Conservation (phyloP, 2,329 filamentous ascomycete species). For the Clarireedia hainanense region DNA sequence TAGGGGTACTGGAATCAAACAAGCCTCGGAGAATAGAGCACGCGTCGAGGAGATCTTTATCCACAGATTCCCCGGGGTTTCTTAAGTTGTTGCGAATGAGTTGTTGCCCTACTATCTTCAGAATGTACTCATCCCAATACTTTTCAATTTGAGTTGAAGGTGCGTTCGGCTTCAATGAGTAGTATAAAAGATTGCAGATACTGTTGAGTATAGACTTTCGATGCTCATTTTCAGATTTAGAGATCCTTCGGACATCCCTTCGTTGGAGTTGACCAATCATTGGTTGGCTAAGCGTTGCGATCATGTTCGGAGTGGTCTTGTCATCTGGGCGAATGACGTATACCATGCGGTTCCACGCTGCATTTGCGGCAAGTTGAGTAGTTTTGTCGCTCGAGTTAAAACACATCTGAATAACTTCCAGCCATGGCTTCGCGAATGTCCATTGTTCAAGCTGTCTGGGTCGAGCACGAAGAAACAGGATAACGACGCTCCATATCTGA, state of each 20-base stretch:
- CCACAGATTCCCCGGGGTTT: constrained; percentile 27
- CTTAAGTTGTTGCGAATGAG: constrained; percentile 35
- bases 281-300: constrained; percentile 60
- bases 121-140: constrained; percentile 72
- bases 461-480: constrained; percentile 64
- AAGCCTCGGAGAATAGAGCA: constrained; percentile 68
- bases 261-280: constrained; percentile 61
- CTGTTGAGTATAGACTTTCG: constrained; percentile 53
- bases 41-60: constrained; percentile 49
- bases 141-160: constrained; percentile 59
- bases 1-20: constrained; percentile 46
- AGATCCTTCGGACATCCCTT: constrained; percentile 43
- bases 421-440: constrained; percentile 66
- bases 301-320: constrained; percentile 44
- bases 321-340: constrained; percentile 63
- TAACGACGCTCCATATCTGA: constrained; percentile 79
- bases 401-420: constrained; percentile 71
- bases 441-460: constrained; percentile 55
- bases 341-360: constrained; percentile 79
- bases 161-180: constrained; percentile 65
- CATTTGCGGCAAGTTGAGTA: constrained; percentile 68
- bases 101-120: constrained; percentile 52
- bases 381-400: constrained; percentile 71
- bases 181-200: constrained; percentile 77
- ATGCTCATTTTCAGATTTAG: constrained; percentile 42